A percentile compares a stretch with the other conserved stretches of the same genome.
Conservation (phyloP, 2,329 filamentous ascomycete species). For the Metarhizium brunneum region DNA sequence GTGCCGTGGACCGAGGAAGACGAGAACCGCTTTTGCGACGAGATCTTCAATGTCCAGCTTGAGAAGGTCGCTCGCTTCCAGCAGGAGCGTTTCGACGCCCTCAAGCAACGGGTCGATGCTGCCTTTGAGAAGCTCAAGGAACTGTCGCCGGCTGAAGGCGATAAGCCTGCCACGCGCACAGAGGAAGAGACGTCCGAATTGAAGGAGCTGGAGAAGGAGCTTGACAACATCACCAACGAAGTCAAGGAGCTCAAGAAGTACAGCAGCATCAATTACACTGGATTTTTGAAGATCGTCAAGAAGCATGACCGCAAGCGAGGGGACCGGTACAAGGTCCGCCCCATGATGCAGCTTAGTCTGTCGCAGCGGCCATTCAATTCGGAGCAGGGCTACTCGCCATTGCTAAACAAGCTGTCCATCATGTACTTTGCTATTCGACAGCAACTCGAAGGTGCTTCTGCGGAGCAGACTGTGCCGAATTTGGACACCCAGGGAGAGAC, state of each 20-base stretch:
- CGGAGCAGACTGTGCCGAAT: constrained; percentile 29
- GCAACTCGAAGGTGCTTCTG: constrained; percentile 54
- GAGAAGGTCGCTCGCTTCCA: constrained; percentile 94
- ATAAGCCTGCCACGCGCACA: constrained; percentile 28
- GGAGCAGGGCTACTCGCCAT: constrained; percentile 76
- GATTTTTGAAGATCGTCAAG: constrained; percentile 96
- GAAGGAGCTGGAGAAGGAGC: constrained; percentile 64
- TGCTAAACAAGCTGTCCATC: constrained; percentile 83
- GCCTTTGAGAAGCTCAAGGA: constrained; percentile 67
- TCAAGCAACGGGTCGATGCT: constrained; percentile 45
- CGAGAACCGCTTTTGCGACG: constrained; percentile 87
- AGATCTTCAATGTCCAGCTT: constrained; percentile 87
- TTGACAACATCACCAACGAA: constrained; percentile 83
- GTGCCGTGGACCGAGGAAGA: constrained; percentile 85
- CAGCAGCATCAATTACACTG: constrained; percentile 93
- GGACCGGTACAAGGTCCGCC: constrained; percentile 75
- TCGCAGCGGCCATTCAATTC: constrained; percentile 90
- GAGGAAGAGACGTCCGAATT: constrained; percentile 44
- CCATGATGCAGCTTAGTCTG: constrained; percentile 83
- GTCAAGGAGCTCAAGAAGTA: constrained; percentile 91
- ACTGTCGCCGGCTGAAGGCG: constrained; percentile 48
- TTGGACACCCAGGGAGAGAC: constrained; percentile 45
- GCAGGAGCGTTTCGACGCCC: constrained; percentile 56
- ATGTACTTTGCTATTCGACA: constrained; percentile 95
- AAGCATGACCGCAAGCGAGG: constrained; percentile 96